phyloP scores from a whole-genome alignment of 225 moss, liverwort and hornwort genomes.

The Thuidium tamariscinum region DNA sequence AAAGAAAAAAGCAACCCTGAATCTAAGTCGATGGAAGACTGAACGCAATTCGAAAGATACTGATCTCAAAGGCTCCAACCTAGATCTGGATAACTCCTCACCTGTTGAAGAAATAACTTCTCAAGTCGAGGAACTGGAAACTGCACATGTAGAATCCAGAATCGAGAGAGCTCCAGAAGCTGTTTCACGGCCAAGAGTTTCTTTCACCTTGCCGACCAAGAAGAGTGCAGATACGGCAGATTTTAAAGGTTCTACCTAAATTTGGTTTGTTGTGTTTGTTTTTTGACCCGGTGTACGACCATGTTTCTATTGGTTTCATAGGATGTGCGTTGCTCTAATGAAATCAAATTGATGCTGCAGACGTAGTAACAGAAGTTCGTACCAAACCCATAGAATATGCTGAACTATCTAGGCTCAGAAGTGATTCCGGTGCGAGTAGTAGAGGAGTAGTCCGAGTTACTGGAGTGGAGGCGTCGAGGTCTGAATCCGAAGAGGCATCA shows the following conservation, averaged over 20 bases:
- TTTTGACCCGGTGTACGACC: background rate
- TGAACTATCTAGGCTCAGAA: conserved; percentile 26
- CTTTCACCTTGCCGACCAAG: conserved; percentile 21
- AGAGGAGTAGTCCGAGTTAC: conserved; percentile 22
- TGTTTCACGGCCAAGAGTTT: conserved; percentile 17
- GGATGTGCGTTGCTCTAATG: background rate
- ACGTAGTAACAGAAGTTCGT: background rate
- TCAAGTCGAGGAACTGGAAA: background rate
- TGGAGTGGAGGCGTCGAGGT: conserved; percentile 19
- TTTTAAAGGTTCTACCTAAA: background rate
- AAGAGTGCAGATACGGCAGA: background rate
- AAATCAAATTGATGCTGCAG: conserved; percentile 8
- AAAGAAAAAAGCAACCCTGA: conserved; percentile 26
- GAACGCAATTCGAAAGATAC: conserved; percentile 8
- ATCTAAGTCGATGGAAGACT: conserved; percentile 37
- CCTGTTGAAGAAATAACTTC: background rate
- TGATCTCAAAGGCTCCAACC: background rate
- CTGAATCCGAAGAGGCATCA: conserved; percentile 12
- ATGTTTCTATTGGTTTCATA: background rate
- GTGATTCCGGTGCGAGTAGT: conserved; percentile 26
- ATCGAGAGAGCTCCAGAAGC: background rate
- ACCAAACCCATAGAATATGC: conserved; percentile 20
- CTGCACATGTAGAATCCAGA: background rate
- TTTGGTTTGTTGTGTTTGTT: background rate
- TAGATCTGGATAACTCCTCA: background rate